Conservation (phyloP, 176 grass and related monocot genomes). For the Eragrostis curvula region DNA sequence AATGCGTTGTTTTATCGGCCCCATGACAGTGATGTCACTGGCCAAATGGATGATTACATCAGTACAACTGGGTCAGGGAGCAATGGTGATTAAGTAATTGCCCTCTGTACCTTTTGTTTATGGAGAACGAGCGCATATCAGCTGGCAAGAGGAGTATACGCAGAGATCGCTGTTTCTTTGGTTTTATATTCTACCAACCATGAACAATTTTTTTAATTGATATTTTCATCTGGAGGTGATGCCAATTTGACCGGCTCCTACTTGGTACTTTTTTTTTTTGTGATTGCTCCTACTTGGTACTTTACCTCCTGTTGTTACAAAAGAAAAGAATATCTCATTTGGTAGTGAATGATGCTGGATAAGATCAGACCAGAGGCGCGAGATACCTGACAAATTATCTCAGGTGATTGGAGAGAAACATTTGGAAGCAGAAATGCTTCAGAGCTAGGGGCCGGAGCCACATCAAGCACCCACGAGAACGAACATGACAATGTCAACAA, state of each 20-base stretch:
- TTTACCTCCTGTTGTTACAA: not conserved
- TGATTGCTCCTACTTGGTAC: not conserved
- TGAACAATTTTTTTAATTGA: not conserved
- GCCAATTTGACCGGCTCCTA: not conserved
- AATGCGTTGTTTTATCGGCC: conserved; percentile 43
- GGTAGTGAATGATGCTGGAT: not conserved
- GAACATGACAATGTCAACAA: conserved; percentile 15
- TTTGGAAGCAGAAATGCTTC: conserved; percentile 14
- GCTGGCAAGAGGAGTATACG: not conserved
- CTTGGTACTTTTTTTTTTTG: not conserved
- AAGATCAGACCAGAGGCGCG: not conserved
- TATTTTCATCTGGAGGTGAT: not conserved
- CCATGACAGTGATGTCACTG: conserved; percentile 43
- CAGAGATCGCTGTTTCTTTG: not conserved
- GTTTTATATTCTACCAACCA: not conserved
- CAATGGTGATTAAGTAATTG: not conserved
- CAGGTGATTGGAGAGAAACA: conserved; percentile 8
- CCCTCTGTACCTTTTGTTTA: not conserved
- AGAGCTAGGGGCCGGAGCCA: not conserved
- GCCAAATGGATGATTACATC: conserved; percentile 47
- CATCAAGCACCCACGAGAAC: conserved; percentile 1
- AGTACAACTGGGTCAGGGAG: not conserved
- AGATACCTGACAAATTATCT: conserved; percentile 16
- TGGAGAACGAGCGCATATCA: not conserved
- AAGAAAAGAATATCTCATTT: not conserved